Percentiles rank a stretch among this genome's conserved stretches.
phyloP scores from a whole-genome alignment of 768 basidiomycete genomes.

The Amylocystis lapponica region DNA sequence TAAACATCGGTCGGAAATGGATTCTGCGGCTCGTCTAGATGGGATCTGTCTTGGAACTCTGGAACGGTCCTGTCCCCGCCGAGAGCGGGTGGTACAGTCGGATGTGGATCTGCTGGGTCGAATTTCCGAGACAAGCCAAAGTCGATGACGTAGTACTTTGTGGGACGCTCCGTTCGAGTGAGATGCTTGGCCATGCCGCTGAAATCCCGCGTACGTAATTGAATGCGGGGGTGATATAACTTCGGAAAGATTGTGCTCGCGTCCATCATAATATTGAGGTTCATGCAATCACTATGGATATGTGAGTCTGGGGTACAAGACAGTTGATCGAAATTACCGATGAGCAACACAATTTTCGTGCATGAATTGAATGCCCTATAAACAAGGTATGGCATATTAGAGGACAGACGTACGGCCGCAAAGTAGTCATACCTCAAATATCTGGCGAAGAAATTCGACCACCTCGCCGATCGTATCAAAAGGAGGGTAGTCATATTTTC shows the following conservation, averaged over 20 bases:
- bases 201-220: not conserved
- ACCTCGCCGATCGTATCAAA: conserved; percentile 15
- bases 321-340: too few species aligned
- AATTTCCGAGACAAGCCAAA: conserved; percentile 21
- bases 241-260: conserved; percentile 12
- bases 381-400: not conserved
- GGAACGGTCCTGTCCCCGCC: conserved; percentile 17
- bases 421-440: conserved; percentile 13
- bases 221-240: conserved; percentile 15
- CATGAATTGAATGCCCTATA: conserved; percentile 17
- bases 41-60: conserved; percentile 10
- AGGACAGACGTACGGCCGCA: not conserved
- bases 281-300: conserved; percentile 14
- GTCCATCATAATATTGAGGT: conserved; percentile 21
- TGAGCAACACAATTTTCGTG: conserved; percentile 18
- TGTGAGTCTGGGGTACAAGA: not conserved
- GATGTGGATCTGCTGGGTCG: conserved; percentile 6
- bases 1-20: conserved; percentile 17
- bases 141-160: conserved; percentile 23
- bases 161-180: not conserved
- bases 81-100: conserved; percentile 1
- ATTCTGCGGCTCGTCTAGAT: conserved; percentile 8
- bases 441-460: conserved; percentile 13
- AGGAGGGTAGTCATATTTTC: conserved; percentile 9
- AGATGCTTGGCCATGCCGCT: not conserved